Evolutionary conservation across 495 filamentous ascomycete genomes (phyloP).

Genomic region (Aspergillus coremiiformis): DNA sequence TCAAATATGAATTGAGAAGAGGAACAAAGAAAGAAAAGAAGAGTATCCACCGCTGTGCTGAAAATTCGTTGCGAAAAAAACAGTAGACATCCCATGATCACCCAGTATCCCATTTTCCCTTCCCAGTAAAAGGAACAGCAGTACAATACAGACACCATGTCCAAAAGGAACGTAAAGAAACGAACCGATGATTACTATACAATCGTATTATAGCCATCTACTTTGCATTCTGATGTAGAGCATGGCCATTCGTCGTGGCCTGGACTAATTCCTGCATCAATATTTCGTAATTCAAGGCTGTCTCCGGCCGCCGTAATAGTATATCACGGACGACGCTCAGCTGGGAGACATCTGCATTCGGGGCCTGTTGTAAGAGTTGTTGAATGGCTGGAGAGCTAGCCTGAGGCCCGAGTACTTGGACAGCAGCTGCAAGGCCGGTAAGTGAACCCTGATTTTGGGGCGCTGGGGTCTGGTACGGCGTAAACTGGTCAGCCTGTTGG

Average conservation of each 20-base stretch:
- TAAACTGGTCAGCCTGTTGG: slow-evolving; percentile 22
- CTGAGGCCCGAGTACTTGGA: slow-evolving; percentile 52
- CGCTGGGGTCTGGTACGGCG: slow-evolving; percentile 10
- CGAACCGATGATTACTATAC: slow-evolving; percentile 12
- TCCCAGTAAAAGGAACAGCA: slow-evolving; percentile 1
- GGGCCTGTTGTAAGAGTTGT: slow-evolving; percentile 60
- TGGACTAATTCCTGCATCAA: slow-evolving; percentile 34
- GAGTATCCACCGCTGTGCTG: not conserved
- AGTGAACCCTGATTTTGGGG: slow-evolving; percentile 11
- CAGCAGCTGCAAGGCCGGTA: slow-evolving; percentile 21
- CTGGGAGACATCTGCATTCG: slow-evolving; percentile 52
- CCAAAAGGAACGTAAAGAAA: not conserved
- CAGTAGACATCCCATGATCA: slow-evolving; percentile 7
- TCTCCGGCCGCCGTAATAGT: slow-evolving; percentile 44
- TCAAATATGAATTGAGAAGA: not conserved
- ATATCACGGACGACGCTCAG: slow-evolving; percentile 58
- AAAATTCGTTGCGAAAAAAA: not conserved
- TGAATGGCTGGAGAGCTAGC: slow-evolving; percentile 54
- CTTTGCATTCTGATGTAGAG: slow-evolving; percentile 18
- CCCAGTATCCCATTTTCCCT: slow-evolving; percentile 8
- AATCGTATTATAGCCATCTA: slow-evolving; percentile 9
- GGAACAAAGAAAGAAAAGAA: not conserved
- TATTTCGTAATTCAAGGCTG: slow-evolving; percentile 29
- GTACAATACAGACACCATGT: slow-evolving; percentile 4
- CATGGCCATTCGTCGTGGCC: slow-evolving; percentile 31